These are phyloP conservation scores for Tetracladium maxilliforme DNA, from an alignment of 2,329 filamentous ascomycete genomes.

Conservation along the genomic window DNA sequence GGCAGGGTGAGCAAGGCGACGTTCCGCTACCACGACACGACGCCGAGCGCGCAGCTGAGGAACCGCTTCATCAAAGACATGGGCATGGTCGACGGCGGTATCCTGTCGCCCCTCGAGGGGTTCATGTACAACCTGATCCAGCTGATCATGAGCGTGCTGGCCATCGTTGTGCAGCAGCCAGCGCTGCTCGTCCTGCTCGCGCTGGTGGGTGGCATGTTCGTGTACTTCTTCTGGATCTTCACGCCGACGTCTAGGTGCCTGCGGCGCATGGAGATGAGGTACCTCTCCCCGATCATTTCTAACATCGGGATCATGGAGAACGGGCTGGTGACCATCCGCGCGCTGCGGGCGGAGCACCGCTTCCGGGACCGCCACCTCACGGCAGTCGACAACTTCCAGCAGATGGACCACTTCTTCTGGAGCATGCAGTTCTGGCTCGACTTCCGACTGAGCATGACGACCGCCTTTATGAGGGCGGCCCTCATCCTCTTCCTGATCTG, in stretches of 20 bases:
- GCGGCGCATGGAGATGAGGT: constrained; percentile 77
- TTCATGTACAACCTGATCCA: too few species aligned
- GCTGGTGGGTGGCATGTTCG: too few species aligned
- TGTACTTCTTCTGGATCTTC: constrained; percentile 62
- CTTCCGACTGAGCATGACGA: constrained; percentile 61
- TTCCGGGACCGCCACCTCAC: constrained; percentile 70
- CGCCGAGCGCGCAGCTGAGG: constrained; percentile 79
- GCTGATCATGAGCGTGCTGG: too few species aligned
- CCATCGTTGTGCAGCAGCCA: too few species aligned
- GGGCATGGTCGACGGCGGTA: constrained; percentile 76
- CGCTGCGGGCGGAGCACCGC: constrained; percentile 62
- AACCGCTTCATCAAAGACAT: constrained; percentile 86
- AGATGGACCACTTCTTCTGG: constrained; percentile 96
- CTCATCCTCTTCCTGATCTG: constrained; percentile 63
- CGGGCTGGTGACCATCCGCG: constrained; percentile 73
- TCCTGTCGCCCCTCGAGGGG: too few species aligned
- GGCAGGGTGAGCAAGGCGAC: constrained; percentile 61
- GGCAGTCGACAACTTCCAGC: constrained; percentile 79
- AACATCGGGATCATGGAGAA: constrained; percentile 84
- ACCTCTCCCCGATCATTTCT: constrained; percentile 74
- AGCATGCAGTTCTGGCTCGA: constrained; percentile 74
- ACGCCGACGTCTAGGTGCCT: constrained; percentile 73
- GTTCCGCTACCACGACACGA: constrained; percentile 84
- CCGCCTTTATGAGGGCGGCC: constrained; percentile 57
- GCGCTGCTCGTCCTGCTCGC: too few species aligned